Evolutionary conservation across 345 rosid genomes (phyloP).

Genomic region (Eucalyptus pumila): DNA sequence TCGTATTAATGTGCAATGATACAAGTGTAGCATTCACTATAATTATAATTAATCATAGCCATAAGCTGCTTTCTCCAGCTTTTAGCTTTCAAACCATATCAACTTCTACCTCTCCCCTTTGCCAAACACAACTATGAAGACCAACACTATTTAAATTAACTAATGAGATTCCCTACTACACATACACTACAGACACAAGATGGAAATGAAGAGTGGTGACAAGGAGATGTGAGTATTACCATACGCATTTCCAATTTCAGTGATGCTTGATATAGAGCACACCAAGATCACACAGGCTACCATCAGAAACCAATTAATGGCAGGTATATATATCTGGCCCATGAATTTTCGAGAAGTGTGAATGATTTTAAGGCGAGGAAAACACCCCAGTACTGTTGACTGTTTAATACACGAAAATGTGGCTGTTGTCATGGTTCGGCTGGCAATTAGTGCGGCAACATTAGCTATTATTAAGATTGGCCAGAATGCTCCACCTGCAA

Average conservation of each 20-base stretch:
- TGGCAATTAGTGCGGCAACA: constrained; percentile 90
- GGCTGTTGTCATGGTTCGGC: constrained; percentile 99
- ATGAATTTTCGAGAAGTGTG: constrained; percentile 98
- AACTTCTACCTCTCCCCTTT: neutral
- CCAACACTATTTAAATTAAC: neutral
- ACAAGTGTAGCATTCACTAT: neutral
- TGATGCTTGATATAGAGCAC: constrained; percentile 70
- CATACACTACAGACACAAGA: neutral
- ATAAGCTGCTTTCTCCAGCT: neutral
- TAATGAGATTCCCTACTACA: neutral
- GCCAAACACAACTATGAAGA: neutral
- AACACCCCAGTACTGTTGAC: constrained; percentile 92
- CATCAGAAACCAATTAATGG: constrained; percentile 96
- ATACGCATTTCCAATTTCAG: constrained; percentile 96
- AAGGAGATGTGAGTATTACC: constrained; percentile 40
- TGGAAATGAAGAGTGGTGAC: neutral
- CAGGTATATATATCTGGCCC: constrained; percentile 99
- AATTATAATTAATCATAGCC: neutral
- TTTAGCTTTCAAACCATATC: neutral
- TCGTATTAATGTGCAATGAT: neutral
- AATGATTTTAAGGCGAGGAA: constrained; percentile 95
- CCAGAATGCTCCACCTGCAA: constrained; percentile 80
- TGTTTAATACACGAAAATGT: constrained; percentile 98
- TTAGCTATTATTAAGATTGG: constrained; percentile 78
- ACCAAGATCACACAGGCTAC: constrained; percentile 69